phyloP scores from a whole-genome alignment of 495 filamentous ascomycete species.

The Astrothelium subdiscretum region DNA sequence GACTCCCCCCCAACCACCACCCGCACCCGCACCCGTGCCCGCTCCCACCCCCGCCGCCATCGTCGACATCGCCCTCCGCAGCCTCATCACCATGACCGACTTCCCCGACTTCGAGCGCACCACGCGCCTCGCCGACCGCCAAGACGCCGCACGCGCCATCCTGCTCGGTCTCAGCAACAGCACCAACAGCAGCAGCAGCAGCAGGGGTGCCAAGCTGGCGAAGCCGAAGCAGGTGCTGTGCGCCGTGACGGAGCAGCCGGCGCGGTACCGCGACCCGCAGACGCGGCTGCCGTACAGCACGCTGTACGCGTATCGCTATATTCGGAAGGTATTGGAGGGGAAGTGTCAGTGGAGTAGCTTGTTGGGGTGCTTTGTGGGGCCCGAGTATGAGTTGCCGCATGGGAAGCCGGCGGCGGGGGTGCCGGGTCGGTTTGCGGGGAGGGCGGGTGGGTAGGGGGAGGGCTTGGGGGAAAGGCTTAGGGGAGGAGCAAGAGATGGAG shows the following conservation, averaged over 20 bases:
- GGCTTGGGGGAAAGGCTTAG: neutral
- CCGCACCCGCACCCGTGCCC: neutral
- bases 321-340: slow-evolving; percentile 24
- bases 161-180: neutral
- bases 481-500: neutral
- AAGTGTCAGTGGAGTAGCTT: slow-evolving; percentile 24
- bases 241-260: slow-evolving; percentile 21
- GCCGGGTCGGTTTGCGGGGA: slow-evolving; percentile 25
- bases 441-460: neutral
- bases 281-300: slow-evolving; percentile 28
- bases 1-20: neutral
- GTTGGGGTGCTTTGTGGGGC: slow-evolving; percentile 28
- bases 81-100: slow-evolving; percentile 16
- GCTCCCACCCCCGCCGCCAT: neutral
- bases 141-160: neutral
- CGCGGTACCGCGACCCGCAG: slow-evolving; percentile 27
- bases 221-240: slow-evolving; percentile 8
- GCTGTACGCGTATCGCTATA: slow-evolving; percentile 21
- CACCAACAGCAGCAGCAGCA: neutral
- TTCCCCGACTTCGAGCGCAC: slow-evolving; percentile 9
- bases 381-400: slow-evolving; percentile 6
- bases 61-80: slow-evolving; percentile 18
- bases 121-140: neutral
- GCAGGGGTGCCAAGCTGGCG: neutral
- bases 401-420: slow-evolving; percentile 26